A percentile compares a stretch with the other conserved stretches of the same genome.
Evolutionary conservation across 805 yeast genomes (phyloP).

Genomic region (Saccharomycopsis olivae): DNA sequence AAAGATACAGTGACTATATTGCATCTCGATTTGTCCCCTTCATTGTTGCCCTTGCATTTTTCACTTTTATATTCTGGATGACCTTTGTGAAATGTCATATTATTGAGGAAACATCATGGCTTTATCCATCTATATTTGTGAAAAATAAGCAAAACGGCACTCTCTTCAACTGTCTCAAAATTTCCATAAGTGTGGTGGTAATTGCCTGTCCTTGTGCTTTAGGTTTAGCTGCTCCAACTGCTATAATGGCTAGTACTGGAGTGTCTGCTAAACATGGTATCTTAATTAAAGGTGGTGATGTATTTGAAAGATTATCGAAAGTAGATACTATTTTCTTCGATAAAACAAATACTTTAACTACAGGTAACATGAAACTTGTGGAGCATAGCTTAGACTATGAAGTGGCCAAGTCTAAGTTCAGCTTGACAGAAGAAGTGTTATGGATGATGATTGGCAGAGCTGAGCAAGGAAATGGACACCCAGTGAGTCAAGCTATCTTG

Average conservation of each 20-base stretch:
- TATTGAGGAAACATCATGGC: constrained; percentile 17
- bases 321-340: constrained; percentile 71
- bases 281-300: constrained; percentile 86
- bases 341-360: constrained; percentile 91
- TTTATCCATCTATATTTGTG: constrained; percentile 40
- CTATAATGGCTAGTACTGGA: constrained; percentile 98
- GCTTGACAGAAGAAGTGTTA: neutral
- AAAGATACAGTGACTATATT: constrained; percentile 72
- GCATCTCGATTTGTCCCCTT: constrained; percentile 81
- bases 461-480: constrained; percentile 77
- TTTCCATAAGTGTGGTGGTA: constrained; percentile 85
- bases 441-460: constrained; percentile 26
- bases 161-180: constrained; percentile 57
- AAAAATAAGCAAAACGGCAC: constrained; percentile 37
- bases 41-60: constrained; percentile 47
- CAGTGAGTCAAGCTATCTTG: constrained; percentile 26
- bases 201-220: constrained; percentile 99
- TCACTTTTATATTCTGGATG: constrained; percentile 62
- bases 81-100: constrained; percentile 24
- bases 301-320: constrained; percentile 61
- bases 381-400: constrained; percentile 34
- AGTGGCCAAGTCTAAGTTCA: constrained; percentile 30
- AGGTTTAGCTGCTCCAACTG: constrained; percentile 97
- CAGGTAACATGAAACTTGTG: constrained; percentile 59
- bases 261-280: constrained; percentile 88